Evolutionary conservation across 2,329 filamentous ascomycete species (phyloP).

Genomic region (Colletotrichum liaoningense): DNA sequence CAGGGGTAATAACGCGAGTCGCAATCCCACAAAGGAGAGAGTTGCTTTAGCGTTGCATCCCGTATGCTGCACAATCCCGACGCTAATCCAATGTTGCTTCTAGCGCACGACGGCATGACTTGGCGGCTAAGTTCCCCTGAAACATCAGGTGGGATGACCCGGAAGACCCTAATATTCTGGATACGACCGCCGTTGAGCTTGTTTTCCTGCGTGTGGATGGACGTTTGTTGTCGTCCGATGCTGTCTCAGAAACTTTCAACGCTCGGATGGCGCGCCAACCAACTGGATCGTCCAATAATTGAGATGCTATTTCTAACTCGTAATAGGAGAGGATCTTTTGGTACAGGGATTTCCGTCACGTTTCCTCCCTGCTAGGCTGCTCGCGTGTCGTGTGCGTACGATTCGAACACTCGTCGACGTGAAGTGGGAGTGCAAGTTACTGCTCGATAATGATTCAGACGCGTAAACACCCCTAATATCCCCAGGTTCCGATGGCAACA

Average conservation of each 20-base stretch:
- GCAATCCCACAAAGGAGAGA: neutral
- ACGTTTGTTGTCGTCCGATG: constrained; percentile 15
- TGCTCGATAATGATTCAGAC: neutral
- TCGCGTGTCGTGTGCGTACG: neutral
- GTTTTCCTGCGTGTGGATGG: neutral
- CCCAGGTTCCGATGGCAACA: neutral
- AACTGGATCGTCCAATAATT: neutral
- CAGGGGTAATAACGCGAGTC: constrained; percentile 16
- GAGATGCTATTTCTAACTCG: neutral
- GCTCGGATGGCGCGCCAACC: constrained; percentile 6
- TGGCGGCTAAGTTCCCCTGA: constrained; percentile 13
- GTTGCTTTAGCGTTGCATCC: neutral
- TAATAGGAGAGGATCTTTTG: neutral
- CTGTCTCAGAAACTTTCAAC: neutral
- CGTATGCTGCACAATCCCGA: neutral
- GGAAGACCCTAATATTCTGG: neutral
- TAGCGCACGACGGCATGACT: constrained; percentile 5
- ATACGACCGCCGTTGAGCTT: neutral
- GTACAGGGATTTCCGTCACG: neutral
- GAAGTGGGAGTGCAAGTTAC: neutral
- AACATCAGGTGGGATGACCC: constrained; percentile 7
- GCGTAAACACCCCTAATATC: neutral
- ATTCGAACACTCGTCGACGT: neutral
- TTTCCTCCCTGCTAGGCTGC: too few relatives aligned
- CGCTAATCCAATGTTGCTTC: constrained; percentile 16